phyloP scores from a whole-genome alignment of 75 land plant genomes.

The Cunninghamia lanceolata region DNA sequence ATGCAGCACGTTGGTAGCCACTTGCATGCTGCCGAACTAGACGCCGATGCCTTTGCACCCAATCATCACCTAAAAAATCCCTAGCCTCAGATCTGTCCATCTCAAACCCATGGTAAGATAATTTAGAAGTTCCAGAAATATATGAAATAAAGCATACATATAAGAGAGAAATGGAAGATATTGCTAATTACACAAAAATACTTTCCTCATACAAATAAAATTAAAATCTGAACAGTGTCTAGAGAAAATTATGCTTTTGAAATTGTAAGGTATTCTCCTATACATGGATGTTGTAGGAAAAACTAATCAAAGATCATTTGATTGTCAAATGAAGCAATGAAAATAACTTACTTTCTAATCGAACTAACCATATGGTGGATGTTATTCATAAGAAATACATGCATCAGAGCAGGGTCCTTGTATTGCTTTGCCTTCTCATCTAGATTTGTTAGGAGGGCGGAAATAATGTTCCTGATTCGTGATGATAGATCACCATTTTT shows the following conservation, averaged over 20 bases:
- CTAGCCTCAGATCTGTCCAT: constrained; percentile 22
- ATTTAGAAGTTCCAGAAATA: background rate
- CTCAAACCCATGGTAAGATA: background rate
- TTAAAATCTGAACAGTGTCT: background rate
- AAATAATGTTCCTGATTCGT: constrained; percentile 6
- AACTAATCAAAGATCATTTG: background rate
- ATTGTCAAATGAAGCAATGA: background rate
- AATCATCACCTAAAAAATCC: constrained; percentile 23
- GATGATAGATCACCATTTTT: constrained; percentile 9
- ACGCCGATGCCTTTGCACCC: constrained; percentile 30
- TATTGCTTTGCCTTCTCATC: constrained; percentile 25
- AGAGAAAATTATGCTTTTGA: background rate
- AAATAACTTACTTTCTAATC: constrained; percentile 18
- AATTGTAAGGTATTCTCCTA: background rate
- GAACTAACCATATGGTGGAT: constrained; percentile 31
- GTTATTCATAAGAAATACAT: constrained; percentile 30
- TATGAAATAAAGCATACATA: background rate
- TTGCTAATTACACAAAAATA: background rate
- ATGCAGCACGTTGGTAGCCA: constrained; percentile 25
- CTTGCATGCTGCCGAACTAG: constrained; percentile 31
- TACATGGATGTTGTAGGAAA: background rate
- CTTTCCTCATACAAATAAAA: background rate
- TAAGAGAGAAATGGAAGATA: background rate
- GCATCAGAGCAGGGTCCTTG: constrained; percentile 27
- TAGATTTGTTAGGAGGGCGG: constrained; percentile 11